Evolutionary conservation across 768 basidiomycete species (phyloP), one percentile per base, ranked within the genome.

Genomic region (Leucocoprinus leucothites): DNA sequence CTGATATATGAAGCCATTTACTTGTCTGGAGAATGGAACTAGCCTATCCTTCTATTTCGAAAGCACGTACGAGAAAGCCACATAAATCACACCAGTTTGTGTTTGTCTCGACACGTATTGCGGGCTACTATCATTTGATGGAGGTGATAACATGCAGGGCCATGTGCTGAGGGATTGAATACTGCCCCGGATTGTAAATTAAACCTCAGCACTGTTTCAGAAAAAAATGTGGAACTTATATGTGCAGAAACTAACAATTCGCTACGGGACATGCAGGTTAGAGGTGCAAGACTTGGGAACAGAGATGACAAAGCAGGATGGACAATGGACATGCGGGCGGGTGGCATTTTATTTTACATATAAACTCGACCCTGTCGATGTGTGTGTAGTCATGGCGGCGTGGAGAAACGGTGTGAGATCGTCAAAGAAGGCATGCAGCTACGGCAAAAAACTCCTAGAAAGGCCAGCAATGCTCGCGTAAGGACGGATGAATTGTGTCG

Each of bases 291-390:
- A n/a, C 24, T 31, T 6, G n/a, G 25, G n/a, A 11, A 25, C 38
- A 16, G n/a, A 9, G 47, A 35, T 26, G 43, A 36, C n/a, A 41
- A 6, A 34, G 51, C 13, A 25, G 28, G 14, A 19, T 18, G 50
- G 22, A 46, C 21, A 44, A 19, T 48, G 54, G 47, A 48, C 24
- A 47, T 41, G 46, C n/a, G 38, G 45, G 16, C 31, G 22, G 22
- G 35, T 22, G 19, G 47, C 53, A 36, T 35, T 48, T 40, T 55
- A 42, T 41, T 48, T 56, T 56, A 49, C 47, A 56, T 56, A 48
- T 56, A 42, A 34, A 34, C 13, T n/a, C 43, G 48, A 51, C 35
- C 48, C 55, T 50, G 61, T 57, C 51, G 38, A 16, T 45, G 51
- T 50, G 45, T 51, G 28, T 24, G 54, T 48, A 56, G 47, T 42